phyloP scores from a whole-genome alignment of 1,139 yeast genomes.

The Pichia sp. region DNA sequence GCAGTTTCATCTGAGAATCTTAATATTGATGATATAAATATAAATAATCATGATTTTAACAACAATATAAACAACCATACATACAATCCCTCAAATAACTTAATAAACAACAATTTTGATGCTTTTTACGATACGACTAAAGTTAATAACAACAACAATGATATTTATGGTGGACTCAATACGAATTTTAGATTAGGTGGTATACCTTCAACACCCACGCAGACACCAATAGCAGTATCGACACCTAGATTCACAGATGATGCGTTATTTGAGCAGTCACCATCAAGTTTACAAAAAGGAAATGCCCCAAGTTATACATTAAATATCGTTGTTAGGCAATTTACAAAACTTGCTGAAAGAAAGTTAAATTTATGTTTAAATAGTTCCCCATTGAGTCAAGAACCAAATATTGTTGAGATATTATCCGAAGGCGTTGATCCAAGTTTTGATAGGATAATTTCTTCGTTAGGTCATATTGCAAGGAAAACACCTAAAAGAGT shows the following conservation, averaged over 20 bases:
- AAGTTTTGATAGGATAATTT: slow-evolving; percentile 76
- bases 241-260: not conserved
- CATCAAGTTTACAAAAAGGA: slow-evolving; percentile 11
- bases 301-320: slow-evolving; percentile 71
- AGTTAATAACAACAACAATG: slow-evolving; percentile 8
- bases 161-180: slow-evolving; percentile 21
- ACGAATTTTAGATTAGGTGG: slow-evolving; percentile 18
- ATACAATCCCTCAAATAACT: no score
- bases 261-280: not conserved
- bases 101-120: not conserved
- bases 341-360: slow-evolving; percentile 87
- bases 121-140: not conserved
- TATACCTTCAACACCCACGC: not conserved
- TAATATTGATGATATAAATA: not conserved
- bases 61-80: not conserved
- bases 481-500: slow-evolving; percentile 89
- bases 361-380: slow-evolving; percentile 72
- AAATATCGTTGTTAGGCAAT: slow-evolving; percentile 90
- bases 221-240: slow-evolving; percentile 7
- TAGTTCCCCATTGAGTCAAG: slow-evolving; percentile 54
- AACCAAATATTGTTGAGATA: slow-evolving; percentile 77
- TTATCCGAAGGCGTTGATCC: slow-evolving; percentile 84
- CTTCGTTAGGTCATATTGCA: slow-evolving; percentile 85
- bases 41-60: not conserved
- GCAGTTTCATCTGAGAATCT: not conserved